Evolutionary conservation across 495 filamentous ascomycete genomes (phyloP).

Genomic region (Xylona heveae): DNA sequence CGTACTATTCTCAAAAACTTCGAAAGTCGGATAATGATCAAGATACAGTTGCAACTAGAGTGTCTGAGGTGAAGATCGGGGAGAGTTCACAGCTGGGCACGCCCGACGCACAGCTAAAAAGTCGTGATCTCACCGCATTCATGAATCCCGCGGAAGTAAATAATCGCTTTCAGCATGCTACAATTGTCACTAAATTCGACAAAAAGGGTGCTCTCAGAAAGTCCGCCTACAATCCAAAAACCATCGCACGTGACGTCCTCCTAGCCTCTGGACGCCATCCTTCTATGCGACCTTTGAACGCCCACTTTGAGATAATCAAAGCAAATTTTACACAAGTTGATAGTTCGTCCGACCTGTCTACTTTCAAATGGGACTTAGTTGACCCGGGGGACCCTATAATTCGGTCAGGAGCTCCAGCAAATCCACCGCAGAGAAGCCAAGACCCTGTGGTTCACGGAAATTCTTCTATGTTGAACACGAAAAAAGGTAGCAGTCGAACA

Average conservation of each 20-base stretch:
- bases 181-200: conserved; percentile 24
- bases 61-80: no score
- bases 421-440: conserved; percentile 7
- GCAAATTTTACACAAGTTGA: conserved; percentile 20
- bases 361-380: conserved; percentile 45
- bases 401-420: not conserved
- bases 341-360: conserved; percentile 29
- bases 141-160: no score
- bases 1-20: not conserved
- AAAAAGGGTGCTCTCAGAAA: conserved; percentile 21
- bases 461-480: conserved; percentile 14
- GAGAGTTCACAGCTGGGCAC: no score
- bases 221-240: conserved; percentile 31
- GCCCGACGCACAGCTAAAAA: not conserved
- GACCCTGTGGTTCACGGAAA: no score
- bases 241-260: conserved; percentile 44
- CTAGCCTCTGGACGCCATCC: conserved; percentile 39
- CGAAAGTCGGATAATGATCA: not conserved
- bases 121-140: conserved; percentile 2
- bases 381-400: conserved; percentile 23
- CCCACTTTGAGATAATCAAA: conserved; percentile 30
- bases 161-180: conserved; percentile 3
- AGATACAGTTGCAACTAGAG: no score
- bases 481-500: not conserved
- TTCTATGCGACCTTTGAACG: conserved; percentile 30